A percentile compares a stretch with the other conserved stretches of the same genome.
phyloP scores from a whole-genome alignment of 176 grass and related monocot species.

The Panicum miliaceum region DNA sequence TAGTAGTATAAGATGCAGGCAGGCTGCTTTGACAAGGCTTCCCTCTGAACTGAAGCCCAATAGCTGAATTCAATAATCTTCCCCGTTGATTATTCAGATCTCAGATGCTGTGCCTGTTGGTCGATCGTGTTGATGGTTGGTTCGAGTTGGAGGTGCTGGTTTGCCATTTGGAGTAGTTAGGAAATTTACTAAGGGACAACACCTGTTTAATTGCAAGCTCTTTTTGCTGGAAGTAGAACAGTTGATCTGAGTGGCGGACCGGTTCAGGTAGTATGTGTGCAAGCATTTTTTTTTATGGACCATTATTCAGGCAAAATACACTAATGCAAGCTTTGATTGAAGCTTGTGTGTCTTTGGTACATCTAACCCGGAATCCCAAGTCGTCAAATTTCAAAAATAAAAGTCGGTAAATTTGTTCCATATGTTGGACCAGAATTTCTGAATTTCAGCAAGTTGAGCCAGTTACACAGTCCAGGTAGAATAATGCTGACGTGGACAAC shows the following conservation, averaged over 20 bases:
- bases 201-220: background rate
- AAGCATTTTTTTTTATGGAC: too few relatives aligned
- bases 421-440: too few relatives aligned
- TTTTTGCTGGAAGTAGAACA: background rate
- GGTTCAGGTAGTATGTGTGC: background rate
- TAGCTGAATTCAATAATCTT: slow-evolving; percentile 3
- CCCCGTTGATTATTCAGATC: slow-evolving; percentile 11
- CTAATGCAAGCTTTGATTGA: too few relatives aligned
- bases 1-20: background rate
- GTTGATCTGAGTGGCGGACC: background rate
- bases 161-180: background rate
- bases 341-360: too few relatives aligned
- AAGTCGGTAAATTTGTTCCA: too few relatives aligned
- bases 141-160: background rate
- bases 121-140: background rate
- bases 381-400: too few relatives aligned
- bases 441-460: too few relatives aligned
- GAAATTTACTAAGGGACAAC: background rate
- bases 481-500: too few relatives aligned
- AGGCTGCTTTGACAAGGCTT: background rate
- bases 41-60: background rate
- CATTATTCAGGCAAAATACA: background rate
- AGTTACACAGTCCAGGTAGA: too few relatives aligned
- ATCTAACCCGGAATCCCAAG: too few relatives aligned
- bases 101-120: background rate